Evolutionary conservation across 2,329 filamentous ascomycete genomes (phyloP), one percentile per base, ranked within the genome.

Genomic region (Cytospora piceicola): DNA sequence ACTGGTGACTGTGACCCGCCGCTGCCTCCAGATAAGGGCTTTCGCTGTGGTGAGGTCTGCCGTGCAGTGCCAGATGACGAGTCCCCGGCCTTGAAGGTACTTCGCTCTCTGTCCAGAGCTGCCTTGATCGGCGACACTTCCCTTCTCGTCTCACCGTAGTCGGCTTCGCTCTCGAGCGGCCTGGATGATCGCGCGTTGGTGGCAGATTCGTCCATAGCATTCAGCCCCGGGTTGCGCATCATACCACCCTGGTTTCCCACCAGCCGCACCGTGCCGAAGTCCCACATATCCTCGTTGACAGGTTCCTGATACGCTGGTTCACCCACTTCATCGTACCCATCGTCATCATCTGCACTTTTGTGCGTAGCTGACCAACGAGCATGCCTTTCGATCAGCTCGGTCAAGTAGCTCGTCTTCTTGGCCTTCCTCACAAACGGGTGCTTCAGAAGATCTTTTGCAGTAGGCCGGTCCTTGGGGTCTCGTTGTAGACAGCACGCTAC

Each of bases 391-490:
- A 99, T 98, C 64, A 99, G 82, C 78, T 99, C 95, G 1, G 95
- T 98, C 52, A 99, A 81, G 75, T 97, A 97, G n/a, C 90, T 95
- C 0, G 94, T 97, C 79, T 94, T 95, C 80, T 97, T 98, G 20
- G 94, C 95, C 72, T 89, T 89, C 70, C 91, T 88, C 67, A 99
- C 90, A 77, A 97, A 99, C 0, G 93, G 89, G 75, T 97, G 94
- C 72, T 92, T 92, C 54, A 98, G 81, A 62, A 99, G 80, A 56
- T 98, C 94, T 73, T 87, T 92, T 0, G 95, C 94, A 2, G 90
- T 90, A 0, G 94, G 94, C 67, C 95, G 84, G 73, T 97, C 93
- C 75, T 89, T 90, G 12, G 95, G 95, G 75, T 98, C 94, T 67
- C 95, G 89, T 70, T 93, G 89, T 70, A 98, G 79, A 75, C 95